A percentile compares a stretch with the other conserved stretches of the same genome.
These are phyloP conservation scores for Porphyrellus cyaneotinctus DNA, from an alignment of 768 basidiomycete species.

Conservation along the genomic window DNA sequence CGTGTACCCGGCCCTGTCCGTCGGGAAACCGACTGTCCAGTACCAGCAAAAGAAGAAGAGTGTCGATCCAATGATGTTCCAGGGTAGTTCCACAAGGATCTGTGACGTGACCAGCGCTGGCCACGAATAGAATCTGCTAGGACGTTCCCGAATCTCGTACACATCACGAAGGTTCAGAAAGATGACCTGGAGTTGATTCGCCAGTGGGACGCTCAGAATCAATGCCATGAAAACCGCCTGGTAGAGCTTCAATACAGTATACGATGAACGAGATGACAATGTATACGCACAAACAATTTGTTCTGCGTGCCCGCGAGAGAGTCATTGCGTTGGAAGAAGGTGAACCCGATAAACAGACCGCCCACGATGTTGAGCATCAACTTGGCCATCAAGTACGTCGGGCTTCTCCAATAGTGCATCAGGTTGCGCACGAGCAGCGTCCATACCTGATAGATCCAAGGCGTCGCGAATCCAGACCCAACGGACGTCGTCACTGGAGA, in stretches of 20 bases:
- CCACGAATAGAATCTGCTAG: slow-evolving; percentile 19
- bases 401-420: slow-evolving; percentile 50
- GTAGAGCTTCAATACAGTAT: neutral
- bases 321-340: slow-evolving; percentile 55
- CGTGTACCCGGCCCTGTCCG: slow-evolving; percentile 53
- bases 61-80: slow-evolving; percentile 55
- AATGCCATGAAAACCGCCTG: slow-evolving; percentile 34
- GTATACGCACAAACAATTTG: slow-evolving; percentile 54
- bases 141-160: slow-evolving; percentile 64
- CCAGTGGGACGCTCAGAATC: slow-evolving; percentile 47
- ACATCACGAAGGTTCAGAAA: slow-evolving; percentile 57
- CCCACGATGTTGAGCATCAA: slow-evolving; percentile 48
- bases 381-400: slow-evolving; percentile 60
- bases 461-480: slow-evolving; percentile 47
- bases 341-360: slow-evolving; percentile 58
- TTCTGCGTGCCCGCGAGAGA: slow-evolving; percentile 58
- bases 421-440: slow-evolving; percentile 44
- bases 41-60: slow-evolving; percentile 67
- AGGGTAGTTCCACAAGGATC: slow-evolving; percentile 55
- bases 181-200: slow-evolving; percentile 60
- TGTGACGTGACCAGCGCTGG: slow-evolving; percentile 29
- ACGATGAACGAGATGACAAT: neutral
- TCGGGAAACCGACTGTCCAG: slow-evolving; percentile 62
- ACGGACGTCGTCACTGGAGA: slow-evolving; percentile 33
- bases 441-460: slow-evolving; percentile 47